phyloP scores from a whole-genome alignment of 805 yeast species.

The Pichia insulana region DNA sequence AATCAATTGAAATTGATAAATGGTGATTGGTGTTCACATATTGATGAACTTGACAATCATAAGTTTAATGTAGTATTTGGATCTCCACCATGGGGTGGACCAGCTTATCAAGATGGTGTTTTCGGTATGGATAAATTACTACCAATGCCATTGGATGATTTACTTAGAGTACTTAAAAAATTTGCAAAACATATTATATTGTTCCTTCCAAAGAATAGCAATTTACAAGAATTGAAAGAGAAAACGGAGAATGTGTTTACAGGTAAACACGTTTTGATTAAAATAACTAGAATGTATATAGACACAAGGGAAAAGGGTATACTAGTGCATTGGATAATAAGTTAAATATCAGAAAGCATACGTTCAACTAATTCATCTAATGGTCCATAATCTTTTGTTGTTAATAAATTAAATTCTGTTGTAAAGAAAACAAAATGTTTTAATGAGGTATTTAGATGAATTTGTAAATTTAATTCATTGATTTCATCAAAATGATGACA shows the following conservation, averaged over 20 bases:
- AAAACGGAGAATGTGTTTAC: constrained; percentile 38
- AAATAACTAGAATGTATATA: background rate
- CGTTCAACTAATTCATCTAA: constrained; percentile 71
- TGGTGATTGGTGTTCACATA: background rate
- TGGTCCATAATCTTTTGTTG: constrained; percentile 84
- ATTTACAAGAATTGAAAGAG: constrained; percentile 40
- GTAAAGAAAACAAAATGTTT: constrained; percentile 89
- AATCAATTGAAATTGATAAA: background rate
- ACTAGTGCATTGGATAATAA: background rate
- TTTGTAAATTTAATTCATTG: constrained; percentile 83
- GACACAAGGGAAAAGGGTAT: background rate
- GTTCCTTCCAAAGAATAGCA: constrained; percentile 54
- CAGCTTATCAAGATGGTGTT: constrained; percentile 35
- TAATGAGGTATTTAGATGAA: constrained; percentile 86
- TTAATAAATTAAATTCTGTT: constrained; percentile 72
- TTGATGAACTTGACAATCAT: background rate
- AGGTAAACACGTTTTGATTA: background rate
- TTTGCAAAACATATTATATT: constrained; percentile 43
- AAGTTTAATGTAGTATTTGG: constrained; percentile 50
- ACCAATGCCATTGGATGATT: constrained; percentile 39
- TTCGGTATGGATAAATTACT: constrained; percentile 38
- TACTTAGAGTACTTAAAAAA: constrained; percentile 33
- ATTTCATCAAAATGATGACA: constrained; percentile 97
- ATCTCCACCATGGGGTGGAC: constrained; percentile 89
- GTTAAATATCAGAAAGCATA: constrained; percentile 39